A percentile compares a stretch with the other conserved stretches of the same genome.
Conservation (phyloP, 257 asterid genomes). For the Plectranthus barbatus region DNA sequence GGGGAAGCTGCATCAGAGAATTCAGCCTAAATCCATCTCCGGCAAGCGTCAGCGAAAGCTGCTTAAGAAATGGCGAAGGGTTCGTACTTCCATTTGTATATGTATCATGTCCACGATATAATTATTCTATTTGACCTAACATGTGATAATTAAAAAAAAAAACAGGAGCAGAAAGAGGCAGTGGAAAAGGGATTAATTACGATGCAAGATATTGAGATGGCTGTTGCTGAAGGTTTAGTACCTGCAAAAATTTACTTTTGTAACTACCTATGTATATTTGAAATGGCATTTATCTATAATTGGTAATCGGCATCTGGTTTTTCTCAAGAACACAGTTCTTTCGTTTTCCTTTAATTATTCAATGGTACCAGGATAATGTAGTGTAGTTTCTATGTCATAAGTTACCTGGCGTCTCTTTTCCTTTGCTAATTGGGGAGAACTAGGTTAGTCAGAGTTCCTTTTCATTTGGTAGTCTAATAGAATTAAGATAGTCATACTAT, state of each 20-base stretch:
- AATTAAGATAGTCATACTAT: background rate
- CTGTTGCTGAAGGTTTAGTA: constrained; percentile 40
- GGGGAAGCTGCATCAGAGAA: constrained; percentile 48
- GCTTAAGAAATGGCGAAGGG: constrained; percentile 80
- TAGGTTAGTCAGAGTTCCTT: background rate
- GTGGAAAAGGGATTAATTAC: constrained; percentile 53
- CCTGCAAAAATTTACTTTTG: background rate
- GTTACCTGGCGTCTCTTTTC: background rate
- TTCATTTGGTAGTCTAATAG: background rate
- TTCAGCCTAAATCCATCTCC: constrained; percentile 51
- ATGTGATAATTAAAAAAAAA: background rate
- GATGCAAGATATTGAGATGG: constrained; percentile 81
- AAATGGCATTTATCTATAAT: background rate
- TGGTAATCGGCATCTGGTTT: background rate
- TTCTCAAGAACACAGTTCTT: background rate
- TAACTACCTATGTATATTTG: background rate
- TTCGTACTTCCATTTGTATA: constrained; percentile 5
- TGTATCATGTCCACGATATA: background rate
- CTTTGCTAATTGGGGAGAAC: background rate
- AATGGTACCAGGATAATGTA: background rate
- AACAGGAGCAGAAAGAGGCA: constrained; percentile 77
- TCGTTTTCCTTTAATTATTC: background rate
- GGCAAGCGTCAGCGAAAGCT: constrained; percentile 89
- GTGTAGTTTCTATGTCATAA: background rate
- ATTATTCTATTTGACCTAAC: background rate